phyloP scores from a whole-genome alignment of 768 basidiomycete species.

The Phlegmacium glaucopus region DNA sequence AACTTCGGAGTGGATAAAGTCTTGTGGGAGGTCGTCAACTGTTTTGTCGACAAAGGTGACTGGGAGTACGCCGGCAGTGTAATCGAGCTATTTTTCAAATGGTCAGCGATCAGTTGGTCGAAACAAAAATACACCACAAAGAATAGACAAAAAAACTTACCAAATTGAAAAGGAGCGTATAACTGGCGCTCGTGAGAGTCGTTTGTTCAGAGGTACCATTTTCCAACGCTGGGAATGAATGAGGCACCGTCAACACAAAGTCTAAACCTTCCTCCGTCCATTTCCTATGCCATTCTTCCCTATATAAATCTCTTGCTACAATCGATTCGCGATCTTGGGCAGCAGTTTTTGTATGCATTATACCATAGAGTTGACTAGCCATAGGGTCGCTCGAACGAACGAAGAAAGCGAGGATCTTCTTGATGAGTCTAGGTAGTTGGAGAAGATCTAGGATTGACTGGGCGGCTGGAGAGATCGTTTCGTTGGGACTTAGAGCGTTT shows the following conservation, averaged over 20 bases:
- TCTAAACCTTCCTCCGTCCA: slow-evolving; percentile 52
- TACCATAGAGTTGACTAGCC: slow-evolving; percentile 30
- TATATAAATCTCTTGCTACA: slow-evolving; percentile 39
- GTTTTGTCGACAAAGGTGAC: slow-evolving; percentile 47
- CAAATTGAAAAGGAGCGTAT: slow-evolving; percentile 67
- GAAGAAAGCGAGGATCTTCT: slow-evolving; percentile 40
- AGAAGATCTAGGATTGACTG: slow-evolving; percentile 31
- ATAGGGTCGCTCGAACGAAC: slow-evolving; percentile 34
- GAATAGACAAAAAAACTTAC: slow-evolving; percentile 53
- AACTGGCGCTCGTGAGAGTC: slow-evolving; percentile 57
- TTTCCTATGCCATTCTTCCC: slow-evolving; percentile 42
- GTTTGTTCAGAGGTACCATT: slow-evolving; percentile 48
- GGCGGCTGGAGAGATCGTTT: slow-evolving; percentile 29
- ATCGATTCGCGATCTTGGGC: slow-evolving; percentile 49
- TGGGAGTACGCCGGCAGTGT: slow-evolving; percentile 52
- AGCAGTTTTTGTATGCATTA: slow-evolving; percentile 46
- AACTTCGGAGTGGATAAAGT: slow-evolving; percentile 30
- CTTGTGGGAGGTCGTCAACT: slow-evolving; percentile 34
- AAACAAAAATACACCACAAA: slow-evolving; percentile 33
- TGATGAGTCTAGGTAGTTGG: slow-evolving; percentile 35
- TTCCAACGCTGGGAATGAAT: slow-evolving; percentile 57
- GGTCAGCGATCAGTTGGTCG: no score
- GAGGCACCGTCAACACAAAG: slow-evolving; percentile 60
- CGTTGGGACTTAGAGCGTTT: slow-evolving; percentile 30
- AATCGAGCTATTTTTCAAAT: no score